A percentile compares a stretch with the other conserved stretches of the same genome.
Conservation (phyloP, 257 asterid genomes). For the Fraxinus anomala region DNA sequence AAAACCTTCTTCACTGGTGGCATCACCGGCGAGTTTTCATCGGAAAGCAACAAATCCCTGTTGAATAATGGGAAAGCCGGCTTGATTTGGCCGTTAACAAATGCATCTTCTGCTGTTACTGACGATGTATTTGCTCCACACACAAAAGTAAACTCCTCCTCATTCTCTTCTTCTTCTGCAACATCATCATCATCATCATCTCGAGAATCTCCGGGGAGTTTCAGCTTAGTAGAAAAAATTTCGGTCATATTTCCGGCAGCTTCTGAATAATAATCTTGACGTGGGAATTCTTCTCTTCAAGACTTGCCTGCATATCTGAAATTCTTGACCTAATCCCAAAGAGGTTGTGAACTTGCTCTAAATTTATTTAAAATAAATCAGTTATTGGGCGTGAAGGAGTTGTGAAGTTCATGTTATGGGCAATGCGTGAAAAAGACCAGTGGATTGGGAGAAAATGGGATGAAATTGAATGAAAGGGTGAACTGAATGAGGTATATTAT, state of each 20-base stretch:
- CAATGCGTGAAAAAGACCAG: neutral
- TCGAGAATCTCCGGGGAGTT: conserved; percentile 14
- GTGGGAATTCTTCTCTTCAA: conserved; percentile 22
- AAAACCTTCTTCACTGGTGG: conserved; percentile 48
- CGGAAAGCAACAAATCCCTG: conserved; percentile 32
- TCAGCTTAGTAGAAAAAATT: conserved; percentile 20
- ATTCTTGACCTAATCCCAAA: neutral
- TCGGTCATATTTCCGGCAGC: neutral
- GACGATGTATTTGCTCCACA: conserved; percentile 30
- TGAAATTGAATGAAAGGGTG: neutral
- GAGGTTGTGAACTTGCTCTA: too few relatives aligned
- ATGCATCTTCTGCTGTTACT: conserved; percentile 60
- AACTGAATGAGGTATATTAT: too few relatives aligned
- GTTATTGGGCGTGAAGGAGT: neutral
- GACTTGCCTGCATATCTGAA: conserved; percentile 27
- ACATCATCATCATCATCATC: neutral
- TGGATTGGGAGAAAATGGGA: neutral
- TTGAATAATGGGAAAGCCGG: conserved; percentile 55
- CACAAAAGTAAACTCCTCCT: conserved; percentile 59
- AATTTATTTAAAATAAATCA: too few relatives aligned
- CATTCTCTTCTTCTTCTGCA: conserved; percentile 6
- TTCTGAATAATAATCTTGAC: conserved; percentile 20
- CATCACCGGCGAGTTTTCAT: conserved; percentile 7
- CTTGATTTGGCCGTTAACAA: conserved; percentile 55
- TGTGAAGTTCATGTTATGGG: neutral